Base-by-base conservation (phyloP, 768 basidiomycete genomes). In the Leucosporidium creatinivorum region DNA sequence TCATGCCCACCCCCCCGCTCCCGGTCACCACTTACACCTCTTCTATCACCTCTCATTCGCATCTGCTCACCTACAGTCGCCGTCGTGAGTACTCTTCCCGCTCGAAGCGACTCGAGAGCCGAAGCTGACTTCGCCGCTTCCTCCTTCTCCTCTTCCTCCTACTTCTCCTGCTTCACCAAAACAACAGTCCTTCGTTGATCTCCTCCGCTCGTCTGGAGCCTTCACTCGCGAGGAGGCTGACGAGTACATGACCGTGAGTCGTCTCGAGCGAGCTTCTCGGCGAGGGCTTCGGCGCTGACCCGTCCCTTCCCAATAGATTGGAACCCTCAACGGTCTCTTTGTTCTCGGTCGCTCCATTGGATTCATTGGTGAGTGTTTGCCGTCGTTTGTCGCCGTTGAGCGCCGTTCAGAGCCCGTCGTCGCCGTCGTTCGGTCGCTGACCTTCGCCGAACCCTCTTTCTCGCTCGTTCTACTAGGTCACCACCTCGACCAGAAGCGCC, bases 151-250 rank as follows among this genome's bases (percentile, higher is more conserved):
- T 9, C 12, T 4, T 33, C 5, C 57, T 28, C 25, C 31, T 44
- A 23, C 39, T 31, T 30, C 30, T 54, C n/a, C 44, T 61, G 74
- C 13, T 15, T 44, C 39, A 44, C 15, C 39, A n/a, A n/a, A 2
- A 12, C 91, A 91, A 51, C 93, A 91, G 68, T 93, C 89, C 82
- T 96, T 96, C 83, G 91, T 93, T 73, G 93, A 97, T 80, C 84
- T 97, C 61, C 85, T 96, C 70, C 85, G 88, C 49, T 91, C 93
- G 78, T 86, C 85, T 63, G 93, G 93, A 66, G 93, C 93, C 12
- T 97, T 99, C 84, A 91, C 89, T 1, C 83, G 87, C 17, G 93
- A 98, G 67, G 94, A 97, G 80, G 93, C 93, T 9, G 88, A 93
- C 63, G 94, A 98, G 80, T 98, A 97, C 83, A 91, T 91, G 82